Base-by-base conservation (phyloP, 2,329 filamentous ascomycete genomes). In the Fusarium subtropicale region DNA sequence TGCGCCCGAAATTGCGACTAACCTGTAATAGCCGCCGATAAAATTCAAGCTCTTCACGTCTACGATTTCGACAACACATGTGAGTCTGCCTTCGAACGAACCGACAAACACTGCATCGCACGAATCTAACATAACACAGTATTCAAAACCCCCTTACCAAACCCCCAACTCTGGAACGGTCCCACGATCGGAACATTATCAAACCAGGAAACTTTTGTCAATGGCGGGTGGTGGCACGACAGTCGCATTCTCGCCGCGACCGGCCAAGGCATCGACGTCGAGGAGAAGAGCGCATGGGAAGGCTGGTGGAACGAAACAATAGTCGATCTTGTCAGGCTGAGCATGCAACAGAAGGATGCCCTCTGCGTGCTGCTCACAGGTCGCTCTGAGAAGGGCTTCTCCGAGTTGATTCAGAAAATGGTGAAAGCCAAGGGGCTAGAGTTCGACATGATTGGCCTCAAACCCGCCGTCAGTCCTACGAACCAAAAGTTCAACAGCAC, bases 11-110 rank as follows among this genome's bases (percentile, higher is more conserved):
- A 15, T 50, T 55, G 36, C 13, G 28, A 41, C 57, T 66, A 34
- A 67, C 56, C 28, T 12, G 24, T 8, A 12, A 70, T 69, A 87
- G 87, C 88, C 33, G 85, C 89, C 13, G 84, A 91, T 42, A 84
- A 88, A 57, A 91, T 98, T 80, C 93, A 88, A 77, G 82, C 89
- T 11, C 89, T 99, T 54, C 95, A 98, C 77, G 87, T 99, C 72
- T 98, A 98, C 82, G 96, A 99, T 79, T 99, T 98, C 79, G 96
- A 99, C 81, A 98, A 99, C 77, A 98, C 95, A 38, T 82, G 92
- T 95, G 83, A 78, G 90, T 68, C 26, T 26, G 42, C 55, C 31
- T 31, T 34, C 16, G 22, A 24, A 39, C 28, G 13, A 33, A 22
- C 36, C 26, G 44, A 30, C 10, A 46, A 36, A 26, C 26, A 52